These are phyloP conservation scores for Eremothecium coryli DNA, from an alignment of 1,139 yeast genomes.

Conservation along the genomic window DNA sequence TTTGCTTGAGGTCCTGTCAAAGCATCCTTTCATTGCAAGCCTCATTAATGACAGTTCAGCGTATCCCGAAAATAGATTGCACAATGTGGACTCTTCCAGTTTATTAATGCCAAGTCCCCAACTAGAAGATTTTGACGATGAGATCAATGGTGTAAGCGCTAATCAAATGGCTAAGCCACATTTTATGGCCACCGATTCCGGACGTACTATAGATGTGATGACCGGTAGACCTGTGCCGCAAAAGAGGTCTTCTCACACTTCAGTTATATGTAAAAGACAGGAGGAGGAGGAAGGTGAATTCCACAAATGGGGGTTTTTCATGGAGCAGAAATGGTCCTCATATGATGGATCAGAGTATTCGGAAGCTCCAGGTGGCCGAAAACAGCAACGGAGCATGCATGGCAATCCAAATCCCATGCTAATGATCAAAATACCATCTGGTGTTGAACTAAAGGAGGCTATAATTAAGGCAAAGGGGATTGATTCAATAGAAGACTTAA, in stretches of 20 bases:
- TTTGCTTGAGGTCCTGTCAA: constrained; percentile 47
- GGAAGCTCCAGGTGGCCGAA: not conserved
- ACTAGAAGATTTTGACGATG: constrained; percentile 17
- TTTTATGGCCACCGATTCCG: constrained; percentile 56
- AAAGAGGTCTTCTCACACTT: constrained; percentile 56
- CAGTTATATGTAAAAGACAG: constrained; percentile 60
- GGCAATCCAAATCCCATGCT: constrained; percentile 9
- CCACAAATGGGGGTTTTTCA: constrained; percentile 72
- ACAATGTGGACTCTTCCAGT: constrained; percentile 22
- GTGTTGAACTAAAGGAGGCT: constrained; percentile 67
- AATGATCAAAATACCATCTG: constrained; percentile 49
- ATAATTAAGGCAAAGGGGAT: constrained; percentile 72
- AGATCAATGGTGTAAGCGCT: constrained; percentile 10
- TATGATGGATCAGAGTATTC: constrained; percentile 26
- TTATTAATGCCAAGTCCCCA: constrained; percentile 13
- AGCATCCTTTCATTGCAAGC: constrained; percentile 16
- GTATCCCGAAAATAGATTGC: constrained; percentile 8
- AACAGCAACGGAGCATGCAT: not conserved
- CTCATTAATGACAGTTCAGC: constrained; percentile 8
- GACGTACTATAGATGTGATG: constrained; percentile 52
- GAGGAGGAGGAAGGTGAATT: constrained; percentile 90
- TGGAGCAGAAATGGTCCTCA: constrained; percentile 47
- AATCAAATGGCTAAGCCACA: constrained; percentile 41
- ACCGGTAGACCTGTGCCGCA: constrained; percentile 67
- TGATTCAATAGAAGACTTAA: constrained; percentile 59